phyloP scores from a whole-genome alignment of 352 stramenopile species.

The Phytopythium chamaehyphon region DNA sequence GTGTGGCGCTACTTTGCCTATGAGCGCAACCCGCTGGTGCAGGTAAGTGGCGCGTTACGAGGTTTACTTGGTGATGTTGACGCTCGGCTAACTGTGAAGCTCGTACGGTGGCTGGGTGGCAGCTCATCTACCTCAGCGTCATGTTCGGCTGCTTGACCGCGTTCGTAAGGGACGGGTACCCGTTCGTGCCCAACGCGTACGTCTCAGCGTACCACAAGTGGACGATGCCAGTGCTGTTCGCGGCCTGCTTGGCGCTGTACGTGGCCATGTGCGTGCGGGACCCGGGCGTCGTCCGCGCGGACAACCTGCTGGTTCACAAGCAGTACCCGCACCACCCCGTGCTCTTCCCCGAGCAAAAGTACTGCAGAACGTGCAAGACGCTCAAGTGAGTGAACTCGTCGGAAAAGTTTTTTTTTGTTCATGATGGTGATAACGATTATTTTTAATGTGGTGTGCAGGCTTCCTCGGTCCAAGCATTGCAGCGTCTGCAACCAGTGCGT shows the following conservation, averaged over 20 bases:
- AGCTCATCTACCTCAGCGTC: conserved; percentile 77
- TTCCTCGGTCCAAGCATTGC: conserved; percentile 89
- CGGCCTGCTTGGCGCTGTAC: conserved; percentile 58
- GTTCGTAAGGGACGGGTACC: conserved; percentile 65
- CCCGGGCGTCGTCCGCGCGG: conserved; percentile 63
- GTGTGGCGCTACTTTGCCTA: conserved; percentile 58
- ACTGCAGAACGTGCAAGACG: conserved; percentile 85
- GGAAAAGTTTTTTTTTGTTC: too few species aligned
- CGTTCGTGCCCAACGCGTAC: conserved; percentile 59
- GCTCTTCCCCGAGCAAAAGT: conserved; percentile 76
- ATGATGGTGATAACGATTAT: not conserved
- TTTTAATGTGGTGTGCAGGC: conserved; percentile 15
- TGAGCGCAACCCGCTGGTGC: conserved; percentile 63
- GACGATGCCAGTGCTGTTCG: conserved; percentile 46
- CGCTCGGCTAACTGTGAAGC: too few species aligned
- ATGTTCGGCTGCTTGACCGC: conserved; percentile 65
- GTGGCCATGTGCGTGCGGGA: conserved; percentile 61
- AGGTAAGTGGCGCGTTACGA: conserved; percentile 32
- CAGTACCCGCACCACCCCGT: conserved; percentile 77
- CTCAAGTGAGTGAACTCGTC: conserved; percentile 82
- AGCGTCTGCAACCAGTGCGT: conserved; percentile 86
- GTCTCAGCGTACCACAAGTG: conserved; percentile 63
- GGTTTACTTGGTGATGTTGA: not conserved
- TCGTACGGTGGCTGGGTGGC: not conserved
- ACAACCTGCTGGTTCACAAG: conserved; percentile 46